Conservation (phyloP, 176 grass and related monocot species). For the Typha latifolia region DNA sequence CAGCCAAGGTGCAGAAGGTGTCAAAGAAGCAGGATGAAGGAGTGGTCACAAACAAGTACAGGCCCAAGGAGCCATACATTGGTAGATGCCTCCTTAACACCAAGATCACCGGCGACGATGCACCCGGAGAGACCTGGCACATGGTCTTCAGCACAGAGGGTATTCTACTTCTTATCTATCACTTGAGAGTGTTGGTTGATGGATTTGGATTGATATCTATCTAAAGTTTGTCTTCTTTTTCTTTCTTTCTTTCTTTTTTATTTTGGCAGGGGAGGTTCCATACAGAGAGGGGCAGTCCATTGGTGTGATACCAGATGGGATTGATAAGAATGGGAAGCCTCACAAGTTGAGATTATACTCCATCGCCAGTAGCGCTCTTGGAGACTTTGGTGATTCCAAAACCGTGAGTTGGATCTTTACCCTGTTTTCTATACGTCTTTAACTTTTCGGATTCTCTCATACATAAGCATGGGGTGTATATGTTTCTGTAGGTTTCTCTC, state of each 20-base stretch:
- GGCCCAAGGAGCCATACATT: conserved; percentile 69
- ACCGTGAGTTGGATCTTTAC: conserved; percentile 28
- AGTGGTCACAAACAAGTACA: conserved; percentile 61
- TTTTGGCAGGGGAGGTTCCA: conserved; percentile 40
- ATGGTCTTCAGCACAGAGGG: conserved; percentile 91
- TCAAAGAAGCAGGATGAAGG: conserved; percentile 89
- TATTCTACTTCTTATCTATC: background rate
- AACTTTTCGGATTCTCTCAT: background rate
- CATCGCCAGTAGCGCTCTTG: conserved; percentile 87
- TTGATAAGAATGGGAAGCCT: conserved; percentile 88
- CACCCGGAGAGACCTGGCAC: conserved; percentile 95
- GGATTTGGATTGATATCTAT: background rate
- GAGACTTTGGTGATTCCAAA: conserved; percentile 87
- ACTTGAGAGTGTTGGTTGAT: background rate
- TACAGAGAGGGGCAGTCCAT: conserved; percentile 96
- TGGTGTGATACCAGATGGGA: conserved; percentile 64
- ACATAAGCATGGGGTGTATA: background rate
- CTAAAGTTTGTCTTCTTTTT: background rate
- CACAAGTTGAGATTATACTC: conserved; percentile 95
- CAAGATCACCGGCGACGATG: conserved; percentile 91
- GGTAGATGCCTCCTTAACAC: conserved; percentile 91
- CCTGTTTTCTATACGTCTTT: background rate
- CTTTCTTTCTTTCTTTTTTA: background rate
- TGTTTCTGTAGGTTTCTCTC: conserved; percentile 51
- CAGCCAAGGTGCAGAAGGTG: conserved; percentile 45